phyloP scores from a whole-genome alignment of 768 basidiomycete genomes.

The Calocybe gangraenosa region DNA sequence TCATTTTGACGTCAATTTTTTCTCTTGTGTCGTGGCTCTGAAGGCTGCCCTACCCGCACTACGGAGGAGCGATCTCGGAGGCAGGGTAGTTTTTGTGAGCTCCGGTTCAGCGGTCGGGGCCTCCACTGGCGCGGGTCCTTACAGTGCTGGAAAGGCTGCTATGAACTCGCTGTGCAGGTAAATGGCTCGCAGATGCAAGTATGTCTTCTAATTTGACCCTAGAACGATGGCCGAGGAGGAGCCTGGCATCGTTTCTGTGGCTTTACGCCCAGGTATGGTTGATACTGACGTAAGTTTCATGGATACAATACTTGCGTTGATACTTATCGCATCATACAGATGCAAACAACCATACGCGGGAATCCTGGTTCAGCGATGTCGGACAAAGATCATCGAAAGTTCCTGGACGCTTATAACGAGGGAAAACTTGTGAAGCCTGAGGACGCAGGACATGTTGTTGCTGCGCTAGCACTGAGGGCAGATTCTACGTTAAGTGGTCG shows the following conservation, averaged over 20 bases:
- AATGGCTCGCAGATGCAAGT: slow-evolving; percentile 6
- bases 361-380: slow-evolving; percentile 52
- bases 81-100: slow-evolving; percentile 76
- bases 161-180: slow-evolving; percentile 84
- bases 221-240: slow-evolving; percentile 88
- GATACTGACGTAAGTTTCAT: slow-evolving; percentile 72
- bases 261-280: slow-evolving; percentile 85
- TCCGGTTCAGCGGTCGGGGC: slow-evolving; percentile 78
- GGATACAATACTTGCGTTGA: neutral
- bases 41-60: slow-evolving; percentile 66
- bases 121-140: slow-evolving; percentile 72
- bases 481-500: slow-evolving; percentile 61
- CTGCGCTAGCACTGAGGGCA: slow-evolving; percentile 66
- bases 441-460: slow-evolving; percentile 75
- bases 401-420: slow-evolving; percentile 51
- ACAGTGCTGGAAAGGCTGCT: slow-evolving; percentile 83
- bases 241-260: slow-evolving; percentile 65
- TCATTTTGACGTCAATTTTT: slow-evolving; percentile 85
- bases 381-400: slow-evolving; percentile 48
- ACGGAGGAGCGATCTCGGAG: slow-evolving; percentile 52
- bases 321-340: slow-evolving; percentile 38
- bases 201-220: neutral
- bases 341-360: slow-evolving; percentile 60
- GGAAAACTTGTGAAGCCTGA: slow-evolving; percentile 76
- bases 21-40: slow-evolving; percentile 72